Conservation (phyloP, 345 rosid species). For the Pelargonium nanum region DNA sequence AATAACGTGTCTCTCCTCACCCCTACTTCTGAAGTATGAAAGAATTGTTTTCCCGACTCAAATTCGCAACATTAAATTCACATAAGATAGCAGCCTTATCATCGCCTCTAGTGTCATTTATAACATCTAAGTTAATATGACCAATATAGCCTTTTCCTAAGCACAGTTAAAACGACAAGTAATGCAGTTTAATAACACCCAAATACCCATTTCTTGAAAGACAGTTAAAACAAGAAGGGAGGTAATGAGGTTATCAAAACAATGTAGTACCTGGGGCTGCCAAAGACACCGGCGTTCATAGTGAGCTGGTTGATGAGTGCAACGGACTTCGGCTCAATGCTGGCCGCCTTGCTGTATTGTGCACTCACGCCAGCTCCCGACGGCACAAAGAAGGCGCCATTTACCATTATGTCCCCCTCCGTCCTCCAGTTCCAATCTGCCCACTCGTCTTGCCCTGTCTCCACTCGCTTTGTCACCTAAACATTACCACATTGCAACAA, state of each 20-base stretch:
- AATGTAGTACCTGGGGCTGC: constrained; percentile 53
- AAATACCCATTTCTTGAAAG: not conserved
- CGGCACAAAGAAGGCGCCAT: constrained; percentile 92
- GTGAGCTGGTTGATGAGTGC: constrained; percentile 54
- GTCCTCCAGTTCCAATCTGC: constrained; percentile 89
- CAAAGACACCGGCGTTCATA: constrained; percentile 63
- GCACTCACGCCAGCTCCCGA: constrained; percentile 63
- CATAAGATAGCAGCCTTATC: too few species aligned
- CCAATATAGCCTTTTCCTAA: too few species aligned
- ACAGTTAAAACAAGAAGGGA: not conserved
- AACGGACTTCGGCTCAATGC: constrained; percentile 69
- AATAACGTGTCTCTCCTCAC: too few species aligned
- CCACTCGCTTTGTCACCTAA: constrained; percentile 95
- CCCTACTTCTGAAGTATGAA: too few species aligned
- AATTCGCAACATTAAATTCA: too few species aligned
- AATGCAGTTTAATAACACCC: not conserved
- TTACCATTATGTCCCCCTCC: constrained; percentile 76
- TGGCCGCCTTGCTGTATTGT: constrained; percentile 60
- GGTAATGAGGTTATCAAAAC: not conserved
- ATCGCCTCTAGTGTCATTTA: too few species aligned
- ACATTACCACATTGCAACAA: not conserved
- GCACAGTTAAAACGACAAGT: too few species aligned
- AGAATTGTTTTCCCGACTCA: too few species aligned
- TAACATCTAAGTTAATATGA: too few species aligned
- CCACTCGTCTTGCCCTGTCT: constrained; percentile 59